Conservation (phyloP, 768 basidiomycete genomes). For the Mycena kentingensis region DNA sequence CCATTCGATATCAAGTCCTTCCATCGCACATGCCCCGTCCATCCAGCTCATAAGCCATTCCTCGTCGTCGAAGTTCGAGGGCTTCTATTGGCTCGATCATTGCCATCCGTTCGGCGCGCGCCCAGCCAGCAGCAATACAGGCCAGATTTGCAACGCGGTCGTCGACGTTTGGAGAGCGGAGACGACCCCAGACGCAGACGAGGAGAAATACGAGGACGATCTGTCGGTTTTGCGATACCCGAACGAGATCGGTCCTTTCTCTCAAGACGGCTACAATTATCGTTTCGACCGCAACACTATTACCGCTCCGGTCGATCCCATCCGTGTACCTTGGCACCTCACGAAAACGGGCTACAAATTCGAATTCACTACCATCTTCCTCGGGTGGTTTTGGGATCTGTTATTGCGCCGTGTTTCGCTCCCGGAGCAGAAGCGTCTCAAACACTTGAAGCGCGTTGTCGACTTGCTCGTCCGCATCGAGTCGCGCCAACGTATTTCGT, state of each 20-base stretch:
- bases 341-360: slow-evolving; percentile 25
- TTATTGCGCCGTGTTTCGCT: slow-evolving; percentile 25
- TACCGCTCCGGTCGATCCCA: slow-evolving; percentile 9
- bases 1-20: slow-evolving; percentile 27
- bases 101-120: slow-evolving; percentile 23
- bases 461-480: not conserved
- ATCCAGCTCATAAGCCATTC: slow-evolving; percentile 24
- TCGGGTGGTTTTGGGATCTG: slow-evolving; percentile 36
- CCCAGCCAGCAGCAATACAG: slow-evolving; percentile 26
- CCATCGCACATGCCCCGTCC: slow-evolving; percentile 24
- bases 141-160: slow-evolving; percentile 20
- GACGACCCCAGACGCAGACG: not conserved
- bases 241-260: not conserved
- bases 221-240: slow-evolving; percentile 5
- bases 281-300: slow-evolving; percentile 17
- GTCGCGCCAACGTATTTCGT: not conserved
- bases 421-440: slow-evolving; percentile 29
- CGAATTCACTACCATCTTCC: slow-evolving; percentile 18
- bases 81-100: slow-evolving; percentile 26
- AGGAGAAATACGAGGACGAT: slow-evolving; percentile 26
- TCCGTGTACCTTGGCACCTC: slow-evolving; percentile 31
- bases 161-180: slow-evolving; percentile 17
- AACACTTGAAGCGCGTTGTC: slow-evolving; percentile 19
- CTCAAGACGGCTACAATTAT: not conserved
- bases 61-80: slow-evolving; percentile 14